Conservation (phyloP, 2,329 filamentous ascomycete species). For the Eurotiales sp. region DNA sequence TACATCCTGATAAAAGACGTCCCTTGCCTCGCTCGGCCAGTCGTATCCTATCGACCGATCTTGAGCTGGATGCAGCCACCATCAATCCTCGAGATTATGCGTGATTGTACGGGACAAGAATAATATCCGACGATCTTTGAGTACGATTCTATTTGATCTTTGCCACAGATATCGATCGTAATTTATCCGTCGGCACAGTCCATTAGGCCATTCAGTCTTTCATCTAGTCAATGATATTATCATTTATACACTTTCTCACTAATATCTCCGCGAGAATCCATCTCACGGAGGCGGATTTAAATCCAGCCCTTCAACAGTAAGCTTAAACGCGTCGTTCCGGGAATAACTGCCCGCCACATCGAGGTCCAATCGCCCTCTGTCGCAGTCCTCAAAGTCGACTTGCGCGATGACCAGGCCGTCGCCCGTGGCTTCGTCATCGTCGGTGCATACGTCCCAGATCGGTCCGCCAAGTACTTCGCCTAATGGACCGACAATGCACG, state of each 20-base stretch:
- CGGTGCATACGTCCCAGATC: constrained; percentile 64
- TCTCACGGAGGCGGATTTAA: constrained; percentile 54
- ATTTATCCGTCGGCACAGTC: constrained; percentile 45
- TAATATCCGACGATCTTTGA: constrained; percentile 46
- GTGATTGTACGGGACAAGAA: constrained; percentile 46
- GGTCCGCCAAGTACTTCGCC: constrained; percentile 78
- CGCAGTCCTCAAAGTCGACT: constrained; percentile 84
- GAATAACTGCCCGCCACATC: constrained; percentile 86
- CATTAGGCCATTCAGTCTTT: too few species aligned
- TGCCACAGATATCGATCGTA: constrained; percentile 38
- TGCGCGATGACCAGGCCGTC: constrained; percentile 63
- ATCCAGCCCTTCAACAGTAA: constrained; percentile 59
- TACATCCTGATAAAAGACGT: constrained; percentile 22
- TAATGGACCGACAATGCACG: constrained; percentile 72
- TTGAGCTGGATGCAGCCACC: constrained; percentile 39
- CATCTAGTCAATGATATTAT: too few species aligned
- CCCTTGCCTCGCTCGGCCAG: constrained; percentile 52
- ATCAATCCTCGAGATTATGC: constrained; percentile 3
- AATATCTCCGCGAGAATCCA: too few species aligned
- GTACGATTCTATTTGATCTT: constrained; percentile 43
- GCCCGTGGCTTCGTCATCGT: constrained; percentile 18
- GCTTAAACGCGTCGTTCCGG: constrained; percentile 61
- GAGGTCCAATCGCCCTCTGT: constrained; percentile 74
- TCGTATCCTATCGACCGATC: constrained; percentile 29
- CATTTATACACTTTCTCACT: too few species aligned